A percentile compares a stretch with the other conserved stretches of the same genome.
Conservation (phyloP, 805 yeast genomes). For the Blastobotrys mokoenaii region DNA sequence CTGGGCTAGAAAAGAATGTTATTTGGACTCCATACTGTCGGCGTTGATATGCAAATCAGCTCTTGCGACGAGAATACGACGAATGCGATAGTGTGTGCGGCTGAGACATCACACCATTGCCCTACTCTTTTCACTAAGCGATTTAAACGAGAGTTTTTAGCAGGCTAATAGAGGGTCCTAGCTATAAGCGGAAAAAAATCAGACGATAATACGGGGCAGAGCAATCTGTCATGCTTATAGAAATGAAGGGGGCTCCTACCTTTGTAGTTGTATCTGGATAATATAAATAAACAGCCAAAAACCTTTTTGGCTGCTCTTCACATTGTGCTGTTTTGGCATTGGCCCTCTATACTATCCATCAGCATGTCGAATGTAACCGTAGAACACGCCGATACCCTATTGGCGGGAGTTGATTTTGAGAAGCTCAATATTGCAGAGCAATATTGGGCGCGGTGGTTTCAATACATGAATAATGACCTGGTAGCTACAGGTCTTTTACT, state of each 20-base stretch:
- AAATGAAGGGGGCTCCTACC: background rate
- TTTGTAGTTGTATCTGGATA: background rate
- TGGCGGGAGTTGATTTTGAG: slow-evolving; percentile 8
- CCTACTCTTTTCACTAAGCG: background rate
- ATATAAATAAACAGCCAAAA: background rate
- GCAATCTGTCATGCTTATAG: slow-evolving; percentile 6
- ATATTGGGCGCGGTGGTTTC: slow-evolving; percentile 87
- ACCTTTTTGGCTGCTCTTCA: too few species aligned
- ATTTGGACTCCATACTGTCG: too few species aligned
- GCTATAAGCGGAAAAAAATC: background rate
- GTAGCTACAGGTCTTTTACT: slow-evolving; percentile 87
- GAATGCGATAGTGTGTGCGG: too few species aligned
- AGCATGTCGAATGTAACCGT: too few species aligned
- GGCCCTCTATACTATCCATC: too few species aligned
- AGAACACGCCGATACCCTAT: background rate
- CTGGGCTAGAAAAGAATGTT: too few species aligned
- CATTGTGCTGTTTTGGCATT: too few species aligned
- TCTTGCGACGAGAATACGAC: too few species aligned
- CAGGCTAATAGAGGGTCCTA: background rate
- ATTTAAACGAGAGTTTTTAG: background rate
- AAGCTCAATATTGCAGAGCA: slow-evolving; percentile 39
- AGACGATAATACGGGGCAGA: background rate
- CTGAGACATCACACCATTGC: too few species aligned
- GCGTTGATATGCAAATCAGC: background rate
- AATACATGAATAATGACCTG: slow-evolving; percentile 74